Evolutionary conservation across 345 rosid species (phyloP).

Genomic region (Pistacia atlantica): DNA sequence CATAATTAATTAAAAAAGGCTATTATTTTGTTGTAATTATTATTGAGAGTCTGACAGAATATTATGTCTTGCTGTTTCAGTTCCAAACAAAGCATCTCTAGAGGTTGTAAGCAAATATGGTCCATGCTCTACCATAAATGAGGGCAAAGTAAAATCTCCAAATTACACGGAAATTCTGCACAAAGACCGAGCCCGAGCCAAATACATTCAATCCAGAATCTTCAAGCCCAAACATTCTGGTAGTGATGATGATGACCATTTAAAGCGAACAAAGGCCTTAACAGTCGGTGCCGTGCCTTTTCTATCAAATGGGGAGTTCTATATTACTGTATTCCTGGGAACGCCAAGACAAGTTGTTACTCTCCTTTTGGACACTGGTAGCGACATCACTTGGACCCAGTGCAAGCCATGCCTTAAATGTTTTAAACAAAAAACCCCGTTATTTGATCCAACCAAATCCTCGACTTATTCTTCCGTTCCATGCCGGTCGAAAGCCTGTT

Average conservation of each 20-base stretch:
- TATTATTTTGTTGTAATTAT: too few species aligned
- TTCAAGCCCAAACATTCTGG: neutral
- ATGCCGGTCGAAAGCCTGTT: too few species aligned
- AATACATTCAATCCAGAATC: neutral
- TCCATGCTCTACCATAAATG: neutral
- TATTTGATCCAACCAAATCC: too few species aligned
- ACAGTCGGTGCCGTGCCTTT: neutral
- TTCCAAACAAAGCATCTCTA: neutral
- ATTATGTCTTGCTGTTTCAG: neutral
- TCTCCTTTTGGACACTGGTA: constrained; percentile 30
- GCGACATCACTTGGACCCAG: constrained; percentile 38
- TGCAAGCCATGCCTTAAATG: constrained; percentile 33
- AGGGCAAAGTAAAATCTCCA: neutral
- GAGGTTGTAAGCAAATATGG: neutral
- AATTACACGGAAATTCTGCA: neutral
- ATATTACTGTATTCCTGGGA: neutral
- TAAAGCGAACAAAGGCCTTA: neutral
- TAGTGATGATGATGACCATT: too few species aligned
- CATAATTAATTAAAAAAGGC: too few species aligned
- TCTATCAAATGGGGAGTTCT: neutral
- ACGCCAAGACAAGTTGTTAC: neutral
- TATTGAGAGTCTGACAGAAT: too few species aligned
- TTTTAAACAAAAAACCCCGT: constrained; percentile 15
- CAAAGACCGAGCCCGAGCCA: neutral
- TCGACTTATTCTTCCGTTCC: too few species aligned